Conservation (phyloP, 169 alveolate genomes). For the Babesia divergens region DNA sequence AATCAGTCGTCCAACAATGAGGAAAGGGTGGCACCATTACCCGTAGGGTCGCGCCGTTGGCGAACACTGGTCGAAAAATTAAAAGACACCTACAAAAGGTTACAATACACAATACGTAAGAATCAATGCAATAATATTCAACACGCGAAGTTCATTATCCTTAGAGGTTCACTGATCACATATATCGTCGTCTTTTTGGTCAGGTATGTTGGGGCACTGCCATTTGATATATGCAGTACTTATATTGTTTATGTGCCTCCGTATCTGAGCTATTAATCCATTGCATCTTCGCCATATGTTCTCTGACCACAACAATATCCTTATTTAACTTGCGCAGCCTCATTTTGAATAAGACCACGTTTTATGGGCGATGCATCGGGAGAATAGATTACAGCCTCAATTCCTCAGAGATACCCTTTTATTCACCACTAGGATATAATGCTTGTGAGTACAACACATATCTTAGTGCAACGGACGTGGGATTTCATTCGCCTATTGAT, state of each 20-base stretch:
- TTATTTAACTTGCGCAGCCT: not conserved
- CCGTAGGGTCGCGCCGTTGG: too few relatives aligned
- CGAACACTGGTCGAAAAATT: too few relatives aligned
- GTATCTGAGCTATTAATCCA: not conserved
- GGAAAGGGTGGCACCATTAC: too few relatives aligned
- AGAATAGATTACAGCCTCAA: not conserved
- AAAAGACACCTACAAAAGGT: too few relatives aligned
- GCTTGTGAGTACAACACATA: conserved; percentile 3
- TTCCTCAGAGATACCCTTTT: not conserved
- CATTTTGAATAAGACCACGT: conserved; percentile 9
- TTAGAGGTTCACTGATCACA: not conserved
- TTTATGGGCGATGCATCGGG: conserved; percentile 10
- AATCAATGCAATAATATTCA: too few relatives aligned
- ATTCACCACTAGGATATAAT: conserved; percentile 18
- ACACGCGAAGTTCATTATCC: not conserved
- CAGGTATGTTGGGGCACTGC: not conserved
- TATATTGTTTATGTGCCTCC: not conserved
- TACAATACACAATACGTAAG: too few relatives aligned
- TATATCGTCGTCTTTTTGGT: not conserved
- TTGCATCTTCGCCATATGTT: not conserved
- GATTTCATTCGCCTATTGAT: not conserved
- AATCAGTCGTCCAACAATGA: too few relatives aligned
- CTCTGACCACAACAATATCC: not conserved
- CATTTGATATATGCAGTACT: not conserved
- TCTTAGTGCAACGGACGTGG: not conserved